These are phyloP conservation scores for Suhomyces bribrorum DNA, from an alignment of 1,139 yeast species.

Conservation along the genomic window DNA sequence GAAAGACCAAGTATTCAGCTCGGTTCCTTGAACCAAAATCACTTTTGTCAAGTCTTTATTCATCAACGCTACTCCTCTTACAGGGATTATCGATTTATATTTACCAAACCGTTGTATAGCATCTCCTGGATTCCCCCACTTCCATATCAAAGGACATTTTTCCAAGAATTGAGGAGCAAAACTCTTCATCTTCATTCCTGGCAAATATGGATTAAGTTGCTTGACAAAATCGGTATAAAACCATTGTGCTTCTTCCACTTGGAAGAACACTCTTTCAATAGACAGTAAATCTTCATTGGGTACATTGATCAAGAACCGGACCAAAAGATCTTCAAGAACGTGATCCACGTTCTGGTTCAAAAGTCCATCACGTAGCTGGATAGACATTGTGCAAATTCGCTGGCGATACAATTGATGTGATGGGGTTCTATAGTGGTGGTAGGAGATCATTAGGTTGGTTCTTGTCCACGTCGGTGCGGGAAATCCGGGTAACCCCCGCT, in stretches of 20 bases:
- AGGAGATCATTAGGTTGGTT: neutral
- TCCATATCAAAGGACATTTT: constrained; percentile 83
- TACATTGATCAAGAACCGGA: constrained; percentile 85
- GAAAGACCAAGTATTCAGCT: constrained; percentile 87
- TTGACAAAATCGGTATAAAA: constrained; percentile 87
- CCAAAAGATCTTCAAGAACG: constrained; percentile 83
- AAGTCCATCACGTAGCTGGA: constrained; percentile 57
- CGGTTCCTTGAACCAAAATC: constrained; percentile 82
- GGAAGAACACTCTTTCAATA: constrained; percentile 86
- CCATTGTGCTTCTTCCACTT: constrained; percentile 99
- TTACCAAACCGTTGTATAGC: constrained; percentile 76
- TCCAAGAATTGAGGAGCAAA: constrained; percentile 74
- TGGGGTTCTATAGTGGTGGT: constrained; percentile 1
- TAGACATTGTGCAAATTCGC: constrained; percentile 42
- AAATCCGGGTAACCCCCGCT: constrained; percentile 10
- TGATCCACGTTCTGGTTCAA: constrained; percentile 64
- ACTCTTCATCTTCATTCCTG: constrained; percentile 75
- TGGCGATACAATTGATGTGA: constrained; percentile 4
- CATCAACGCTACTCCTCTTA: constrained; percentile 90
- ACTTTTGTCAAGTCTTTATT: constrained; percentile 71
- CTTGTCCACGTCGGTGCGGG: constrained; percentile 9
- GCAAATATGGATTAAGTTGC: constrained; percentile 72
- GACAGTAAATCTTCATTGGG: constrained; percentile 89
- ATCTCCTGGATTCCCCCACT: constrained; percentile 77
- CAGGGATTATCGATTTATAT: constrained; percentile 91